Evolutionary conservation across 2,329 filamentous ascomycete genomes (phyloP), one percentile per base, ranked within the genome.

Genomic region (Fusarium stilboides): DNA sequence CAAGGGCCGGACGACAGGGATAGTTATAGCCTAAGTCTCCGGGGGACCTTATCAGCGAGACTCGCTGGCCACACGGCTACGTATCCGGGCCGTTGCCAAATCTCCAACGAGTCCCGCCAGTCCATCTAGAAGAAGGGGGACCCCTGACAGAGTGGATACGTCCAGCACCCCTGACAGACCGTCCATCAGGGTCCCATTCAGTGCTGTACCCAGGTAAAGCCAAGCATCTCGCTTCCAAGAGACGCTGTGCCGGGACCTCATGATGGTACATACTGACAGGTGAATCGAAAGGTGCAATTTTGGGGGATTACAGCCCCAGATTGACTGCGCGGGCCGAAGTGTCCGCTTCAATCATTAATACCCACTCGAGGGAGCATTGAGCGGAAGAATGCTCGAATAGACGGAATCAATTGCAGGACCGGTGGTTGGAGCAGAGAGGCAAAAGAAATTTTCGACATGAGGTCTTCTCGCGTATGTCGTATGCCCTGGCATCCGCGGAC

Each of bases 1-100:
- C 63, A 70, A 71, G 64, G 67, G 62, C 59, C 75, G 70, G 72
- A 74, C 54, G 64, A 73, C 72, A 71, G 57, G 74, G 77, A 44
- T 68, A 22, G 34, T 68, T 68, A 57, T 56, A 69, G 72, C 71
- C 75, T 74, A 73, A 70, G 75, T 72, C 70, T 43, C 70, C 69
- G 71, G 68, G 44, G 55, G 54, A 56, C 69, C 69, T 75, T 69
- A 76, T 74, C 69, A 70, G 64, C 61, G 65, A 73, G 65, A 73
- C 70, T 73, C 70, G 62, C 66, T 76, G 75, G 65, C 76, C 72
- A 77, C 69, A 78, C 77, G 76, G 77, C 76, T 78, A 73, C 61
- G 66, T 74, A 76, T 76, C 77, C 77, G 77, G 77, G 70, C 77
- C 76, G 77, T 76, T 76, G 70, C 65, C 68, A 72, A 75, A 70